A percentile compares a stretch with the other conserved stretches of the same genome.
phyloP scores from a whole-genome alignment of 2,329 filamentous ascomycete species.

The Colletotrichum sp. region DNA sequence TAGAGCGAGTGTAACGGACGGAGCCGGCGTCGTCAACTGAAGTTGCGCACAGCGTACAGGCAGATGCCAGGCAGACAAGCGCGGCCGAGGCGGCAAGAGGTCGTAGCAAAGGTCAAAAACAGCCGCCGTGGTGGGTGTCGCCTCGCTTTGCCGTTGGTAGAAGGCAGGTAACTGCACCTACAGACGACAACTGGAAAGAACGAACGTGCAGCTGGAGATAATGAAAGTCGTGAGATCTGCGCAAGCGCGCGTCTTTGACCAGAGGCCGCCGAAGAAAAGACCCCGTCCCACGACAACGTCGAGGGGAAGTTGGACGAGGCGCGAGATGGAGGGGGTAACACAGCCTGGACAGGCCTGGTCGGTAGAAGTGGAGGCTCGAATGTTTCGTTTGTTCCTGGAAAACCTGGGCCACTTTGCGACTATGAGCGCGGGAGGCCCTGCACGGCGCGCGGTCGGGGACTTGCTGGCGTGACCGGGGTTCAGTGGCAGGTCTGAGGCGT shows the following conservation, averaged over 20 bases:
- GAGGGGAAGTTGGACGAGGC: slow-evolving; percentile 14
- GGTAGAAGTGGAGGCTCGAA: slow-evolving; percentile 14
- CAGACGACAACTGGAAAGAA: background rate
- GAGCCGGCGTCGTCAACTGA: background rate
- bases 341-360: slow-evolving; percentile 11
- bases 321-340: slow-evolving; percentile 13
- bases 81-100: background rate
- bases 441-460: slow-evolving; percentile 18
- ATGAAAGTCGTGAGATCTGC: background rate
- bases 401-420: slow-evolving; percentile 10
- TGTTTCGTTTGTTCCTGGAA: slow-evolving; percentile 18
- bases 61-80: background rate
- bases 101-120: background rate
- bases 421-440: slow-evolving; percentile 10
- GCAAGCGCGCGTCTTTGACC: slow-evolving; percentile 20
- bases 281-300: slow-evolving; percentile 7
- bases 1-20: background rate
- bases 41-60: background rate
- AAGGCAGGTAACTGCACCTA: background rate
- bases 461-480: slow-evolving; percentile 15
- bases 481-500: background rate
- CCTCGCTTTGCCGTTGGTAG: background rate
- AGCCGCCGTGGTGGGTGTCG: background rate
- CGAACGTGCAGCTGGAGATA: background rate
- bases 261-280: slow-evolving; percentile 7